Percentiles rank a stretch among this genome's conserved stretches.
Evolutionary conservation across 2,329 filamentous ascomycete species (phyloP).

Genomic region (Alternaria viburni): DNA sequence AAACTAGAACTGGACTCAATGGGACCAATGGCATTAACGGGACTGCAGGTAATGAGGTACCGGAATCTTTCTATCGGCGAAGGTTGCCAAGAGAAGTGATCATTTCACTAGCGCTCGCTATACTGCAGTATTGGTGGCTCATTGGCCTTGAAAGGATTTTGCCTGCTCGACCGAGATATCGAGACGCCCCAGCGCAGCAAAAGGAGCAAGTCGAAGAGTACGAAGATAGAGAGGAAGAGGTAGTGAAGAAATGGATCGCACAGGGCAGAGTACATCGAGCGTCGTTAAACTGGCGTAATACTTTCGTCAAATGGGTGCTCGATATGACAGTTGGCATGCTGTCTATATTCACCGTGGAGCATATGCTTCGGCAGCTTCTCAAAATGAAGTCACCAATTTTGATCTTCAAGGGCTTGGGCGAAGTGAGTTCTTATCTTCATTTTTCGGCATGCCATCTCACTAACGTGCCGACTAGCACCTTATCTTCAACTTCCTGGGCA

Average conservation of each 20-base stretch:
- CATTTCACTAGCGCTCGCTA: not conserved
- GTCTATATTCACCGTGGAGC: not conserved
- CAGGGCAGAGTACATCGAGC: conserved; percentile 19
- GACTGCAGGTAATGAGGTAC: not conserved
- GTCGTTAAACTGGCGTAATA: conserved; percentile 23
- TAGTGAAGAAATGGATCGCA: conserved; percentile 26
- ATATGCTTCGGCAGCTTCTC: conserved; percentile 7
- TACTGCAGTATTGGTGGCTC: conserved; percentile 20
- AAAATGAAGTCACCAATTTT: conserved; percentile 3
- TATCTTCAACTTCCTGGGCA: not conserved
- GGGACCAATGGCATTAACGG: not conserved
- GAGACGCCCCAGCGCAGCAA: not conserved
- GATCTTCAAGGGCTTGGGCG: not conserved
- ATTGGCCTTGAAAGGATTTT: conserved; percentile 17
- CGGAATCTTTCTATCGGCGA: conserved; percentile 11
- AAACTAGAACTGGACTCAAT: not conserved
- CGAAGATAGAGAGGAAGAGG: conserved; percentile 22
- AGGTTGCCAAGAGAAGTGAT: conserved; percentile 9
- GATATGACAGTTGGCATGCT: conserved; percentile 16
- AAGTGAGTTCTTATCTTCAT: conserved; percentile 4
- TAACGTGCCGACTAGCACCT: conserved; percentile 5
- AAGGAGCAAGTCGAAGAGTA: conserved; percentile 9
- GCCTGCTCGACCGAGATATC: conserved; percentile 12
- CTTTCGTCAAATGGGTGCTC: conserved; percentile 22
- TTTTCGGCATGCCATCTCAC: not conserved